Percentiles rank a stretch among this genome's conserved stretches.
These are phyloP conservation scores for Aspergillus neotritici DNA, from an alignment of 2,329 filamentous ascomycete species.

Conservation along the genomic window DNA sequence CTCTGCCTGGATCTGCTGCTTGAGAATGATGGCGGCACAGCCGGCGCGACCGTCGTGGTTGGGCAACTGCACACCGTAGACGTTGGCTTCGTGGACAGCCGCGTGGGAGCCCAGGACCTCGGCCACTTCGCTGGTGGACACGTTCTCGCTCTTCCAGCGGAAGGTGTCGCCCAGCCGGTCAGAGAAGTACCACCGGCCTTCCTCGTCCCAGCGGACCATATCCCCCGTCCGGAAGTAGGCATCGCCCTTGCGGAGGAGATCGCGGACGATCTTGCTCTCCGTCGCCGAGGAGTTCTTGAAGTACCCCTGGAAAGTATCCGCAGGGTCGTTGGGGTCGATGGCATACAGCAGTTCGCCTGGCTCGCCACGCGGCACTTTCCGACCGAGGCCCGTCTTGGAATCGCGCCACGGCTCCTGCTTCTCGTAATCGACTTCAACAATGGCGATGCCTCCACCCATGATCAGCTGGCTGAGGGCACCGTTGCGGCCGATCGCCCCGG, in stretches of 20 bases:
- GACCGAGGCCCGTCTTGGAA: conserved; percentile 64
- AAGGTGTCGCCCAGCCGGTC: conserved; percentile 57
- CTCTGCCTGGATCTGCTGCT: conserved; percentile 33
- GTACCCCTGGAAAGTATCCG: conserved; percentile 71
- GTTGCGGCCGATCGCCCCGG: conserved; percentile 72
- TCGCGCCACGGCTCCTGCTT: conserved; percentile 65
- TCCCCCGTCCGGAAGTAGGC: conserved; percentile 84
- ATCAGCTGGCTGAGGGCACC: conserved; percentile 58
- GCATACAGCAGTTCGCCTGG: conserved; percentile 70
- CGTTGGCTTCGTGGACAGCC: conserved; percentile 69
- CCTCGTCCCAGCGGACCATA: conserved; percentile 62
- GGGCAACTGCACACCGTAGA: conserved; percentile 75
- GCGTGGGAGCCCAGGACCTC: conserved; percentile 64
- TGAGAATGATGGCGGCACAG: conserved; percentile 65
- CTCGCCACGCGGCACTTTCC: conserved; percentile 52
- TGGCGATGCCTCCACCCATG: conserved; percentile 46
- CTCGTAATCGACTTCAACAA: conserved; percentile 67
- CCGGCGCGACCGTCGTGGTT: conserved; percentile 79
- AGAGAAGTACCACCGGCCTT: conserved; percentile 72
- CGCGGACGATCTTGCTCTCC: conserved; percentile 64
- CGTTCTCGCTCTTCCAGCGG: conserved; percentile 68
- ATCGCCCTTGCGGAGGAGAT: conserved; percentile 70
- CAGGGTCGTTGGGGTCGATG: conserved; percentile 61
- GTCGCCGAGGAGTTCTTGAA: conserved; percentile 68
- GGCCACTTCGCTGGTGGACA: conserved; percentile 76